A percentile compares a stretch with the other conserved stretches of the same genome.
These are phyloP conservation scores for Craspedostauros australis DNA, from an alignment of 108 stramenopile genomes.

Conservation along the genomic window DNA sequence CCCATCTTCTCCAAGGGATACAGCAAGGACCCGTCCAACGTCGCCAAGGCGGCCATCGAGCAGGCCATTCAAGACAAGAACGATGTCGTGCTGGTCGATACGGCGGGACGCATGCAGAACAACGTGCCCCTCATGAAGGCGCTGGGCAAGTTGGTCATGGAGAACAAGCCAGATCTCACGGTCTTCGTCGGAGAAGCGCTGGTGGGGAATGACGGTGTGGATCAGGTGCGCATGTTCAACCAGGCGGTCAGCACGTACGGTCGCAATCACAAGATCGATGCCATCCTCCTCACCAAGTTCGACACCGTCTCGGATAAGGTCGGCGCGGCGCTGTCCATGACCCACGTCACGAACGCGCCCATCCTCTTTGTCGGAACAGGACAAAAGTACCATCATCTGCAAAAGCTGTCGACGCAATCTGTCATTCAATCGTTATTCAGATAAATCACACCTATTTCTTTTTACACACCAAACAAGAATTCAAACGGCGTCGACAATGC, in stretches of 20 bases:
- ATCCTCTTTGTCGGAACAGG: conserved; percentile 96
- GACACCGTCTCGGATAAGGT: conserved; percentile 99
- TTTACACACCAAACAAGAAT: too few species aligned
- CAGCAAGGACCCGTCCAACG: conserved; percentile 87
- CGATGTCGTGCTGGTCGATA: conserved; percentile 95
- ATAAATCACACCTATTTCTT: too few species aligned
- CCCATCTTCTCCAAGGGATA: conserved; percentile 94
- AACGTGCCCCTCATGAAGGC: conserved; percentile 95
- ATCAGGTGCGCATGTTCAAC: conserved; percentile 93
- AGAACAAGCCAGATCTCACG: conserved; percentile 88
- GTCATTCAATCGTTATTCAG: conserved; percentile 85
- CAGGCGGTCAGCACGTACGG: conserved; percentile 72
- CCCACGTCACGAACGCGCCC: conserved; percentile 92
- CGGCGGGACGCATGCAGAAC: conserved; percentile 97
- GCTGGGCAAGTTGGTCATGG: conserved; percentile 83
- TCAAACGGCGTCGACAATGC: too few species aligned
- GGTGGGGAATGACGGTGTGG: conserved; percentile 96
- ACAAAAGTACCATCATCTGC: conserved; percentile 96
- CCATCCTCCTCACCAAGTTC: conserved; percentile 95
- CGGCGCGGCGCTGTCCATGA: conserved; percentile 92
- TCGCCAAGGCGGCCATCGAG: conserved; percentile 84
- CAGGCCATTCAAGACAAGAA: conserved; percentile 69
- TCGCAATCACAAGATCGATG: conserved; percentile 81
- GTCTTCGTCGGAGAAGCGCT: conserved; percentile 96
- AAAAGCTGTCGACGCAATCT: conserved; percentile 74